Evolutionary conservation across 2,329 filamentous ascomycete species (phyloP).

Genomic region (Biscogniauxia mediterranea): DNA sequence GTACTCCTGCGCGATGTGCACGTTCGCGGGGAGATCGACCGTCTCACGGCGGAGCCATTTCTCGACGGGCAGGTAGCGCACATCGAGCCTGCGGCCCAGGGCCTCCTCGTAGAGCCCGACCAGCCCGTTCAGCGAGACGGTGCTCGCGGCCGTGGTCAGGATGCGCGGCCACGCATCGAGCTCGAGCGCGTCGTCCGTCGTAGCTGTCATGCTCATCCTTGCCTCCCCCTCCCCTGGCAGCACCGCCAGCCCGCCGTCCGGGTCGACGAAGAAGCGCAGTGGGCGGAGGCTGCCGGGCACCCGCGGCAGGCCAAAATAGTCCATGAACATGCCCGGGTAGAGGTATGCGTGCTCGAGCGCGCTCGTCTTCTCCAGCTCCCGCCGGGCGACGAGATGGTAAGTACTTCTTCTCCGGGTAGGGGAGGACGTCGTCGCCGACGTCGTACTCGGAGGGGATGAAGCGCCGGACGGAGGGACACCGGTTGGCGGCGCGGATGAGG

Average conservation of each 20-base stretch:
- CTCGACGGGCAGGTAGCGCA: slow-evolving; percentile 28
- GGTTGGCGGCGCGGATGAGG: slow-evolving; percentile 34
- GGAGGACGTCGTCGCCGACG: slow-evolving; percentile 31
- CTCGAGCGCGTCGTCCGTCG: slow-evolving; percentile 33
- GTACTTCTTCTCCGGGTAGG: slow-evolving; percentile 34
- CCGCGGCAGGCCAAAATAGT: slow-evolving; percentile 34
- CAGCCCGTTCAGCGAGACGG: slow-evolving; percentile 31
- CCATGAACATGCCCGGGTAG: slow-evolving; percentile 38
- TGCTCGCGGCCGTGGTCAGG: slow-evolving; percentile 28
- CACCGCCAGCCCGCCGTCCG: slow-evolving; percentile 24
- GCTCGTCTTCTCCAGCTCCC: slow-evolving; percentile 31
- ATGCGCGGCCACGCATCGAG: slow-evolving; percentile 31
- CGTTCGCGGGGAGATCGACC: slow-evolving; percentile 27
- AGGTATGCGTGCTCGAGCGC: slow-evolving; percentile 34
- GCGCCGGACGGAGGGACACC: slow-evolving; percentile 29
- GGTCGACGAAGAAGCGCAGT: slow-evolving; percentile 32
- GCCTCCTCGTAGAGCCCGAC: slow-evolving; percentile 22
- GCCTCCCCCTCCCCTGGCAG: slow-evolving; percentile 32
- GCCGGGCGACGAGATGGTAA: slow-evolving; percentile 30
- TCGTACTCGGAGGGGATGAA: slow-evolving; percentile 40
- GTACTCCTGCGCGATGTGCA: slow-evolving; percentile 24
- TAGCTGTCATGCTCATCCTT: slow-evolving; percentile 32
- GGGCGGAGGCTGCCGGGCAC: slow-evolving; percentile 26
- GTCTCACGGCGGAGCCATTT: slow-evolving; percentile 22
- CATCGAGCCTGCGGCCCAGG: slow-evolving; percentile 22